Base-by-base conservation (phyloP, 177 flowering plant genomes). In the Tripterygium wilfordii region DNA sequence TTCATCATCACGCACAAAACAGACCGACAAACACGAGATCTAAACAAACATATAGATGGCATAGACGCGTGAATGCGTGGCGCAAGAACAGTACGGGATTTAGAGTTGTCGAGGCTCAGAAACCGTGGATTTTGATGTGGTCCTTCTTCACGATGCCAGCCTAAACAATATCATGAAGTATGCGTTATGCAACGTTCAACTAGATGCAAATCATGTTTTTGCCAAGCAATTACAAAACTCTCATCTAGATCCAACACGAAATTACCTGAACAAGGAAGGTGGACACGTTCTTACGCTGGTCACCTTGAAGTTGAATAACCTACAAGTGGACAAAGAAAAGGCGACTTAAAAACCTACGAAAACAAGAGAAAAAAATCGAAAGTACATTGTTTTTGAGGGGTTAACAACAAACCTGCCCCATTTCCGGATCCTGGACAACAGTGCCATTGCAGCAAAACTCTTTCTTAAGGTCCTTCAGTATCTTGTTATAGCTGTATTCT, bases 381-480 rank as follows among this genome's bases (percentile, higher is more conserved):
- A n/a, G n/a, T n/a, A n/a, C n/a, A 12, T 29, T n/a, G 1, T 10
- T 22, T 2, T 9, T 13, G 3, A 28, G 4, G 8, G 45, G 26
- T 0, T n/a, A 8, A n/a, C 15, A 1, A 42, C 61, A 39, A 1
- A 81, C 83, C 80, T 83, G 81, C 44, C 91, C 91, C 30, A 80
- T 48, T 49, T 77, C 88, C 24, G 82, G 63, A 54, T 86, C 88
- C 64, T 83, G 82, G 20, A 86, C 88, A 21, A 86, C 90, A 19
- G 85, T 83, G 19, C 95, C 95, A 66, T 86, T 86, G 71, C 91
- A 86, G 69, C 90, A 86, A 39, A 86, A 86, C 56, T 80, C 89
- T 63, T 83, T 81, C 71, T 80, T 85, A 37, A 80, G 79, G 69
- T 80, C 82, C 74, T 80, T 85, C 10, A 83, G 75, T 19, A 86